Percentiles rank a stretch among this genome's conserved stretches.
These are phyloP conservation scores for Mrakia gelida DNA, from an alignment of 768 basidiomycete genomes.

Conservation along the genomic window DNA sequence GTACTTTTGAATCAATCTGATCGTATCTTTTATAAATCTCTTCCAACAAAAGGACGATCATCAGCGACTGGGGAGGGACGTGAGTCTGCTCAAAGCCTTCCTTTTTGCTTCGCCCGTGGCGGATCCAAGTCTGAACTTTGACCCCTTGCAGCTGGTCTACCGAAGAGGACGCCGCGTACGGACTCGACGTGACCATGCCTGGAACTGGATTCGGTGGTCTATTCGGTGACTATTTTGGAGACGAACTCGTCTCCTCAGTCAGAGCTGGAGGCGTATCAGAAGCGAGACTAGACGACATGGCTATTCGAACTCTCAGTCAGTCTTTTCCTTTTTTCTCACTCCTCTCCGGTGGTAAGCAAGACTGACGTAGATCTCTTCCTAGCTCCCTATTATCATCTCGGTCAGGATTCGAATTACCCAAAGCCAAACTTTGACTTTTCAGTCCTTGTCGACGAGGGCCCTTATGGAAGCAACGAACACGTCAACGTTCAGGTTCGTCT, in stretches of 20 bases:
- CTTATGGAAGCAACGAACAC: slow-evolving; percentile 41
- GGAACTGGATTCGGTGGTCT: slow-evolving; percentile 15
- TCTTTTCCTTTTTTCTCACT: slow-evolving; percentile 37
- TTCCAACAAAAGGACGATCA: background rate
- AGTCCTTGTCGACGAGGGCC: slow-evolving; percentile 40
- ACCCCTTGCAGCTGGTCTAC: slow-evolving; percentile 13
- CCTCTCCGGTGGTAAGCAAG: background rate
- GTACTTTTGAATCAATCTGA: background rate
- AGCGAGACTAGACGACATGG: slow-evolving; percentile 47
- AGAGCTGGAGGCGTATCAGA: background rate
- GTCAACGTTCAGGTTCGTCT: slow-evolving; percentile 64
- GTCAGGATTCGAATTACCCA: slow-evolving; percentile 61
- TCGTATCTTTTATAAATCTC: background rate
- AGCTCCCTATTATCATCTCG: slow-evolving; percentile 52
- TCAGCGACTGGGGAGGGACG: slow-evolving; percentile 14
- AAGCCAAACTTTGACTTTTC: slow-evolving; percentile 60
- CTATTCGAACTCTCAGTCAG: slow-evolving; percentile 62
- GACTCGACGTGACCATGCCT: slow-evolving; percentile 24
- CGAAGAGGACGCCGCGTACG: background rate
- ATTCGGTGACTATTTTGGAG: slow-evolving; percentile 19
- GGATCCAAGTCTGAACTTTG: background rate
- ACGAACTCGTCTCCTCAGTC: slow-evolving; percentile 13
- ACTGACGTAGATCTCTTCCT: slow-evolving; percentile 36
- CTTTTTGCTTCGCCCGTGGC: background rate
- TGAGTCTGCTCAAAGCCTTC: slow-evolving; percentile 4